Conservation (phyloP, 2,329 filamentous ascomycete genomes). For the Aspergillus sp. region DNA sequence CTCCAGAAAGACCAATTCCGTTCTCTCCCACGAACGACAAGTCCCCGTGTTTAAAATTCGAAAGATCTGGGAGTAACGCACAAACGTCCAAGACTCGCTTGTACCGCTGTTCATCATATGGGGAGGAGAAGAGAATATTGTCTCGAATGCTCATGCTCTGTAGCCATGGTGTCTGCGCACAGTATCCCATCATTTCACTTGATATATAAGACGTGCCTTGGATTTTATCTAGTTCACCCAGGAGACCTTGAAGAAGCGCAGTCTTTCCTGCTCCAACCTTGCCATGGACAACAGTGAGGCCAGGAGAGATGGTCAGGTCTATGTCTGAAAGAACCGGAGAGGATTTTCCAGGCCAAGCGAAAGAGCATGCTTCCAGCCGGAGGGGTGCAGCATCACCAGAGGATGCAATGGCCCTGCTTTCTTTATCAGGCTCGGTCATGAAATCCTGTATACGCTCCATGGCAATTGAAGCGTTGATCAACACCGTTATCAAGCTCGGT, state of each 20-base stretch:
- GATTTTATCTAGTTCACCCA: constrained; percentile 59
- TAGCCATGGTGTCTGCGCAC: constrained; percentile 66
- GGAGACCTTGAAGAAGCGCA: constrained; percentile 57
- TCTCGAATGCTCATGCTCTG: constrained; percentile 70
- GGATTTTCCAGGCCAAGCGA: constrained; percentile 73
- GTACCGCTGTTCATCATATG: constrained; percentile 69
- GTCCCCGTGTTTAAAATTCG: constrained; percentile 64
- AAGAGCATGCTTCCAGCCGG: constrained; percentile 63
- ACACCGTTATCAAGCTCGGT: constrained; percentile 70
- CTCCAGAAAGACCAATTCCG: constrained; percentile 61
- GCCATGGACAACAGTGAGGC: constrained; percentile 62
- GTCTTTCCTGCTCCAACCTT: constrained; percentile 66
- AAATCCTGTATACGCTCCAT: constrained; percentile 80
- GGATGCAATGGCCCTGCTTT: constrained; percentile 54
- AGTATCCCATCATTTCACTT: constrained; percentile 61
- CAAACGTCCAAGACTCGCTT: constrained; percentile 67
- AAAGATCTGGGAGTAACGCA: constrained; percentile 61
- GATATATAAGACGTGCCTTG: constrained; percentile 53
- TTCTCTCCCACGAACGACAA: constrained; percentile 62
- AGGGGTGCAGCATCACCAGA: constrained; percentile 30
- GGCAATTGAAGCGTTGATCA: constrained; percentile 81
- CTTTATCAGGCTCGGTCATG: constrained; percentile 82
- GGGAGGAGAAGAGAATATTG: constrained; percentile 65
- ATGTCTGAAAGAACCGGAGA: constrained; percentile 57
- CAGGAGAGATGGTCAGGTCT: constrained; percentile 54